These are phyloP conservation scores for Linnemannia elongata DNA, from an alignment of 192 early-diverging fungal species.

Conservation along the genomic window DNA sequence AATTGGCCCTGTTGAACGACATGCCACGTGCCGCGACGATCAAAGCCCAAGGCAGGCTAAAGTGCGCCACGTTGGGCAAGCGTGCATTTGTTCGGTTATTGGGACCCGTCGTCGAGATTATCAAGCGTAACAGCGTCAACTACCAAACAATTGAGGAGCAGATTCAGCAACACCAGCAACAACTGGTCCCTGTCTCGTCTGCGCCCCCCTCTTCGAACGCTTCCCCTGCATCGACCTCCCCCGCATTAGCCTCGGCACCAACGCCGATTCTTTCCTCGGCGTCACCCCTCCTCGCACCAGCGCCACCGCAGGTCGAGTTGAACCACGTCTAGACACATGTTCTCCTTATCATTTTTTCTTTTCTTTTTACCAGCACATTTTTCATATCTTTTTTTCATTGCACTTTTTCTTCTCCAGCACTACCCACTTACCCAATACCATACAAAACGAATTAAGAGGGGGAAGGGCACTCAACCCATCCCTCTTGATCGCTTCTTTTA, in stretches of 20 bases:
- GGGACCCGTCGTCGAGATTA: constrained; percentile 95
- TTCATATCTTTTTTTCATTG: background rate
- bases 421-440: constrained; percentile 2
- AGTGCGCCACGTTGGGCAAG: constrained; percentile 96
- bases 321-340: constrained; percentile 32
- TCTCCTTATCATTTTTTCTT: background rate
- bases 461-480: background rate
- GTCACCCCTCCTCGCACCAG: constrained; percentile 14
- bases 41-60: constrained; percentile 85
- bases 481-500: background rate
- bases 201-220: constrained; percentile 13
- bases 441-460: background rate
- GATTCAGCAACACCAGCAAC: constrained; percentile 52
- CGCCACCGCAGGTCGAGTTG: constrained; percentile 22
- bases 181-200: constrained; percentile 28
- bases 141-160: constrained; percentile 75
- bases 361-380: constrained; percentile 6
- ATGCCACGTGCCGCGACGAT: constrained; percentile 95
- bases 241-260: constrained; percentile 30
- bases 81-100: constrained; percentile 96
- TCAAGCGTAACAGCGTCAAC: constrained; percentile 95
- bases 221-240: constrained; percentile 21
- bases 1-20: constrained; percentile 95
- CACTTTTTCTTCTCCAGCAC: background rate
- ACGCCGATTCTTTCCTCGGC: constrained; percentile 22